phyloP scores from a whole-genome alignment of 148 eudicot genomes.

The Rhododendron williamsianum region DNA sequence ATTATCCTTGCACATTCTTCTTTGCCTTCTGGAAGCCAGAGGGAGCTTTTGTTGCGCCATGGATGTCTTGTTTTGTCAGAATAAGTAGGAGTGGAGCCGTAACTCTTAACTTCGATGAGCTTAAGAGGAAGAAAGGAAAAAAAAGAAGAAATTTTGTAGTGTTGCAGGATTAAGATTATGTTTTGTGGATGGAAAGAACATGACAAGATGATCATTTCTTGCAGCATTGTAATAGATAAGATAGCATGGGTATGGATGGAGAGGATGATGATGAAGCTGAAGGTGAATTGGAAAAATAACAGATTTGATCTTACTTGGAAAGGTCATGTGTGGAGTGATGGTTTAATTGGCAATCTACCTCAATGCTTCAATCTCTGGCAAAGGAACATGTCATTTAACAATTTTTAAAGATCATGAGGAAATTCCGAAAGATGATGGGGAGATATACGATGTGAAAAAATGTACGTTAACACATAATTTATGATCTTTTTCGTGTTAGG shows the following conservation, averaged over 20 bases:
- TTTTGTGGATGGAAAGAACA: constrained; percentile 26
- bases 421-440: too few relatives aligned
- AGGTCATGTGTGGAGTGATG: constrained; percentile 29
- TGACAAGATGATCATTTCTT: constrained; percentile 28
- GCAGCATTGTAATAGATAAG: constrained; percentile 40
- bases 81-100: background rate
- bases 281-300: constrained; percentile 28
- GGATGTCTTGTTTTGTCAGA: constrained; percentile 36
- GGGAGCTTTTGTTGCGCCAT: constrained; percentile 37
- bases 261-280: constrained; percentile 32
- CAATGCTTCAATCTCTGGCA: constrained; percentile 38
- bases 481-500: too few relatives aligned
- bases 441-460: background rate
- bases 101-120: background rate
- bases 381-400: background rate
- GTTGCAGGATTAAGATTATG: too few relatives aligned
- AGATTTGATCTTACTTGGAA: constrained; percentile 33
- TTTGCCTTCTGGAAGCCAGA: constrained; percentile 20
- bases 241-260: constrained; percentile 14
- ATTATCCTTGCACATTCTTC: constrained; percentile 24
- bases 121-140: too few relatives aligned
- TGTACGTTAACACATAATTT: background rate
- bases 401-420: too few relatives aligned
- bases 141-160: too few relatives aligned
- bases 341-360: constrained; percentile 37